Conservation (phyloP, 2,329 filamentous ascomycete species). For the Mycosphaerella sp. region DNA sequence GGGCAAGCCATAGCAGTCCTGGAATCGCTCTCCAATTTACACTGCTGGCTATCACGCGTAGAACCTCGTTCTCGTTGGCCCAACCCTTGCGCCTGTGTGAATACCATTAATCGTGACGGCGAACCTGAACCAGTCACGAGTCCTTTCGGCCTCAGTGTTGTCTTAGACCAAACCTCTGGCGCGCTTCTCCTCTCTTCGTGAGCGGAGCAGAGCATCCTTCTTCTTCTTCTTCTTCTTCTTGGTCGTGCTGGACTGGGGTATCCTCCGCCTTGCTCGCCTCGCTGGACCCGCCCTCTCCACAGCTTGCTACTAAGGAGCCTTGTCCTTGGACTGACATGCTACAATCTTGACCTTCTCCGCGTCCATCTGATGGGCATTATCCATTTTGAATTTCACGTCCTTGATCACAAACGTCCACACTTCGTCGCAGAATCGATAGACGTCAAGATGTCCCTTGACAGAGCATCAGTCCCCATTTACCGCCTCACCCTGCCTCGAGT, state of each 20-base stretch:
- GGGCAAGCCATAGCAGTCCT: too few relatives aligned
- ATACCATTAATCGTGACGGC: too few relatives aligned
- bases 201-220: too few relatives aligned
- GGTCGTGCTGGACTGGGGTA: too few relatives aligned
- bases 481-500: neutral
- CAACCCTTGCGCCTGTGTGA: too few relatives aligned
- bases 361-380: slow-evolving; percentile 60
- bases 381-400: slow-evolving; percentile 98
- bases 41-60: too few relatives aligned
- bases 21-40: too few relatives aligned
- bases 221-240: neutral
- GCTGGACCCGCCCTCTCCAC: neutral
- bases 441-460: slow-evolving; percentile 72
- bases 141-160: too few relatives aligned
- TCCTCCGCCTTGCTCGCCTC: too few relatives aligned
- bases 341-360: slow-evolving; percentile 98
- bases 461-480: slow-evolving; percentile 42
- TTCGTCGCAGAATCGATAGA: slow-evolving; percentile 98
- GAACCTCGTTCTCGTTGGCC: too few relatives aligned
- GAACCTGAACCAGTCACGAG: too few relatives aligned
- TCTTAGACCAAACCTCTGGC: too few relatives aligned
- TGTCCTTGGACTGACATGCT: slow-evolving; percentile 82
- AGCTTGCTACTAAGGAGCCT: slow-evolving; percentile 44
- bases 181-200: neutral
- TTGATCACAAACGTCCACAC: slow-evolving; percentile 99